A percentile compares a stretch with the other conserved stretches of the same genome.
These are phyloP conservation scores for Pyrrhoderma noxium DNA, from an alignment of 1,284 basidiomycete genomes.

Conservation along the genomic window DNA sequence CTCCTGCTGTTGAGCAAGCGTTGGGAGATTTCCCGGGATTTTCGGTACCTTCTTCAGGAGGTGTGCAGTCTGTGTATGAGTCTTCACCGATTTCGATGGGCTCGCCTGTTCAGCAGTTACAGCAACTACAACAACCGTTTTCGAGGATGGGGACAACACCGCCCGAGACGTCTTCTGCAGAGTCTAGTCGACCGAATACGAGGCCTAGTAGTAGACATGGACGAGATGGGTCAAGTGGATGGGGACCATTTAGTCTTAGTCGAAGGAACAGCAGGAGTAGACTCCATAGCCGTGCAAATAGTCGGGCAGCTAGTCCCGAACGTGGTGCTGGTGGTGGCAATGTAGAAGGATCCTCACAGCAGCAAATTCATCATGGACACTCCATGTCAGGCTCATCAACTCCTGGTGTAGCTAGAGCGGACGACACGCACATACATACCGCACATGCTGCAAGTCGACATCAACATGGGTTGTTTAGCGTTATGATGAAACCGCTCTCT, in stretches of 20 bases:
- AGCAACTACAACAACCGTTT: background rate
- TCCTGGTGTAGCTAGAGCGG: constrained; percentile 20
- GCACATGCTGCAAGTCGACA: constrained; percentile 42
- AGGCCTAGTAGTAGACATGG: constrained; percentile 27
- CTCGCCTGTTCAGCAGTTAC: constrained; percentile 3
- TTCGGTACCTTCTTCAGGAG: constrained; percentile 36
- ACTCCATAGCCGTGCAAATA: constrained; percentile 30
- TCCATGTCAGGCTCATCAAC: constrained; percentile 13
- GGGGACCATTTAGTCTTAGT: constrained; percentile 34
- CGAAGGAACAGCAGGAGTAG: constrained; percentile 35
- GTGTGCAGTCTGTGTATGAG: background rate
- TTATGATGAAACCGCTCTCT: constrained; percentile 57
- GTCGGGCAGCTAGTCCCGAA: constrained; percentile 33
- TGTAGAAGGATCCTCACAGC: constrained; percentile 5
- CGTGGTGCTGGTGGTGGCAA: constrained; percentile 33
- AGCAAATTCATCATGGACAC: constrained; percentile 34
- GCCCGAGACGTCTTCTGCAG: constrained; percentile 5
- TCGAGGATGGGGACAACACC: constrained; percentile 3
- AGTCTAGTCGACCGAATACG: constrained; percentile 28
- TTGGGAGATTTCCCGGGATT: constrained; percentile 10
- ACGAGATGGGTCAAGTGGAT: background rate
- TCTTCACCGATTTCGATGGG: constrained; percentile 5
- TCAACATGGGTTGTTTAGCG: constrained; percentile 46
- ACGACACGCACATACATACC: constrained; percentile 47
- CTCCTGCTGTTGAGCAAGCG: constrained; percentile 25